A percentile compares a stretch with the other conserved stretches of the same genome.
These are phyloP conservation scores for Alliaria petiolata DNA, from an alignment of 345 rosid genomes.

Conservation along the genomic window DNA sequence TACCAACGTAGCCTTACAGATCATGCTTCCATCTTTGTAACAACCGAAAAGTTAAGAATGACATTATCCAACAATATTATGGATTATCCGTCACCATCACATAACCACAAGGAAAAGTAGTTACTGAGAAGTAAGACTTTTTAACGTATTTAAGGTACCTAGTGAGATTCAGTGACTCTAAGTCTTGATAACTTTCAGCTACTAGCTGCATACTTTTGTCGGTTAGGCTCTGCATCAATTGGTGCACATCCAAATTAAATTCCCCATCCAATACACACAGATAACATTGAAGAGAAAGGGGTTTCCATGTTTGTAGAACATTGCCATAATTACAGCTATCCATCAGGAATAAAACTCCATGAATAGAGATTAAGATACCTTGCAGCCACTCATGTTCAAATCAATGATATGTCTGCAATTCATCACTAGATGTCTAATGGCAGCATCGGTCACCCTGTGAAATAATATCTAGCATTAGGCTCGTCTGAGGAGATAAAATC, in stretches of 20 bases:
- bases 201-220: slow-evolving; percentile 70
- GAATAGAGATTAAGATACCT: slow-evolving; percentile 44
- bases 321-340: not conserved
- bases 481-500: not conserved
- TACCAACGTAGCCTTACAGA: not conserved
- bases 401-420: slow-evolving; percentile 59
- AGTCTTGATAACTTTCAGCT: slow-evolving; percentile 61
- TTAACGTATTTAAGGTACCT: slow-evolving; percentile 44
- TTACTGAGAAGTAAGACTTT: not conserved
- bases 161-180: slow-evolving; percentile 70
- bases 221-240: slow-evolving; percentile 53
- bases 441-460: slow-evolving; percentile 64
- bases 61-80: not conserved
- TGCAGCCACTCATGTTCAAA: slow-evolving; percentile 92
- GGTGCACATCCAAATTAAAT: slow-evolving; percentile 16
- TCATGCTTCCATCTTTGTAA: not conserved
- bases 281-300: not conserved
- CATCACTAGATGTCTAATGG: slow-evolving; percentile 60
- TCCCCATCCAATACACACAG: not conserved
- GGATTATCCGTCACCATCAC: no score
- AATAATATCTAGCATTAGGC: slow-evolving; percentile 7
- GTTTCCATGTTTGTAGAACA: not conserved
- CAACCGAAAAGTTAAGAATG: not conserved
- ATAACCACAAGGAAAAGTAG: no score
- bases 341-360: slow-evolving; percentile 10